Conservation (phyloP, 345 rosid species). For the Sonneratia caseolaris region DNA sequence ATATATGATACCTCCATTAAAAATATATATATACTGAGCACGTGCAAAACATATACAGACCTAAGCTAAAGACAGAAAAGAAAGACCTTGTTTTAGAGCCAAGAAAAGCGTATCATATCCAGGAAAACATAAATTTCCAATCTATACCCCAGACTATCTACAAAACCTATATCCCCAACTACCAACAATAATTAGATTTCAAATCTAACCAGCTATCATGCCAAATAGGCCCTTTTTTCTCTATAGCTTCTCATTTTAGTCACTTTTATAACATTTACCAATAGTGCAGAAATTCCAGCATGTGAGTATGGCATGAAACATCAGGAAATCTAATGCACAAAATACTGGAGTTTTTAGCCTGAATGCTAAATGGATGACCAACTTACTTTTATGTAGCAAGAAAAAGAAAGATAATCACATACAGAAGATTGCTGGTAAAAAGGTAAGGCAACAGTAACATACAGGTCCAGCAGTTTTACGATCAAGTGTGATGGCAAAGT, state of each 20-base stretch:
- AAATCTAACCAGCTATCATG: neutral
- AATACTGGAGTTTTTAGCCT: neutral
- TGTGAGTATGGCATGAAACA: too few relatives aligned
- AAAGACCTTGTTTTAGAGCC: neutral
- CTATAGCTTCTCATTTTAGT: neutral
- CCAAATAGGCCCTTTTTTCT: neutral
- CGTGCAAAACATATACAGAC: neutral
- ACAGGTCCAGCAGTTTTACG: constrained; percentile 96
- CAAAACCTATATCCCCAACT: too few relatives aligned
- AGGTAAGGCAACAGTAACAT: constrained; percentile 19
- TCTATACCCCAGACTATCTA: too few relatives aligned
- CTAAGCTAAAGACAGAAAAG: neutral
- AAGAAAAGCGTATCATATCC: neutral
- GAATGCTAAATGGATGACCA: neutral
- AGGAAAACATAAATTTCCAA: neutral
- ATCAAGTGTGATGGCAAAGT: constrained; percentile 93
- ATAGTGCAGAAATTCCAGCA: too few relatives aligned
- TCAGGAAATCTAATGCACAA: too few relatives aligned
- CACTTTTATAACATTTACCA: neutral
- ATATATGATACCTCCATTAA: neutral
- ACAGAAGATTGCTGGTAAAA: neutral
- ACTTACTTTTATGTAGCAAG: neutral
- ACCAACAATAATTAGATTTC: neutral
- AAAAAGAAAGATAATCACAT: too few relatives aligned
- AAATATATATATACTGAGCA: neutral